phyloP scores from a whole-genome alignment of 2,329 filamentous ascomycete species.

The Sphaerulina musiva region DNA sequence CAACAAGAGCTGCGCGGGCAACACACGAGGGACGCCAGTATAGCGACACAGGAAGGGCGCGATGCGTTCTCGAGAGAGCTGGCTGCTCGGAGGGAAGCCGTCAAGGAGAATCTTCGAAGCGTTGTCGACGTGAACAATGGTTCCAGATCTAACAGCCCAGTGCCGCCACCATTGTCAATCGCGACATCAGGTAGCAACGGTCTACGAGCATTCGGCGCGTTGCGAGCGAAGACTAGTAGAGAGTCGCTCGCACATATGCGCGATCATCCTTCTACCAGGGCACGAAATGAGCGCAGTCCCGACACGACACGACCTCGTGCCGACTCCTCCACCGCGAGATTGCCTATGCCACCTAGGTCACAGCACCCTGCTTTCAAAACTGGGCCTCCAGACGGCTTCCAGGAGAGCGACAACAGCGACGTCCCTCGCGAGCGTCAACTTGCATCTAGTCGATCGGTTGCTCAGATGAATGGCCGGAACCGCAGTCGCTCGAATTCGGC shows the following conservation, averaged over 20 bases:
- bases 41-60: conserved; percentile 50
- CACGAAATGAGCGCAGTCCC: conserved; percentile 31
- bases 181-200: conserved; percentile 20
- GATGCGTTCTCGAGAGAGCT: conserved; percentile 70
- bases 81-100: conserved; percentile 61
- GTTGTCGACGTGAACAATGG: conserved; percentile 57
- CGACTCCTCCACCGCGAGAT: conserved; percentile 22
- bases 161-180: conserved; percentile 27
- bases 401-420: conserved; percentile 7
- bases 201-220: conserved; percentile 56
- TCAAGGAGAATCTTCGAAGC: conserved; percentile 62
- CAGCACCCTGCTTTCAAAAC: conserved; percentile 24
- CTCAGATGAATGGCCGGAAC: conserved; percentile 18
- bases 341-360: conserved; percentile 18
- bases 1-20: conserved; percentile 44
- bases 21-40: conserved; percentile 46
- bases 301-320: conserved; percentile 24
- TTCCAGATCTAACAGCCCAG: conserved; percentile 33
- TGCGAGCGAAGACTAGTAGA: conserved; percentile 61
- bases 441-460: conserved; percentile 14
- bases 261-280: conserved; percentile 43
- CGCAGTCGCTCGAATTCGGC: conserved; percentile 53
- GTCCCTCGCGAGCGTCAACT: conserved; percentile 15
- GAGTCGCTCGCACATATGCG: conserved; percentile 54
- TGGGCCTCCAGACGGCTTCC: conserved; percentile 11